Conservation (phyloP, 208 protist species). For the Tritrichomonas foetus region DNA sequence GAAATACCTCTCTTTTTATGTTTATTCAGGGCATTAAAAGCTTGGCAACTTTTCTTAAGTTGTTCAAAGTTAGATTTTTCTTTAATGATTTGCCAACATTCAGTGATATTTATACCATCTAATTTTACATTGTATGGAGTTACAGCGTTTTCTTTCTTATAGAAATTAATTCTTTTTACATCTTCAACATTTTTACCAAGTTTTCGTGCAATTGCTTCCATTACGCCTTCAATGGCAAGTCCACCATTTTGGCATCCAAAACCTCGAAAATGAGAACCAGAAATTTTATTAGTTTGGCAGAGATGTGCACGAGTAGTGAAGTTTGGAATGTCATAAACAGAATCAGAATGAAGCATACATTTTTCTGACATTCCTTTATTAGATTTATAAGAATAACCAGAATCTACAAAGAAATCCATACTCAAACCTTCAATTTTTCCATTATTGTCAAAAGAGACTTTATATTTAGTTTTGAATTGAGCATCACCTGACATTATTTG, state of each 20-base stretch:
- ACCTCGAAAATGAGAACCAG: constrained; percentile 73
- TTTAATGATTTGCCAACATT: not conserved
- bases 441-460: constrained; percentile 58
- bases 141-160: not conserved
- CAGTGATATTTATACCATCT: not conserved
- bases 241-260: constrained; percentile 72
- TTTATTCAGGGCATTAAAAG: constrained; percentile 66
- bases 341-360: constrained; percentile 69
- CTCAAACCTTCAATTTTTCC: constrained; percentile 58
- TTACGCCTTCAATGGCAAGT: constrained; percentile 60
- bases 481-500: constrained; percentile 60
- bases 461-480: constrained; percentile 64
- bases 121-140: not conserved
- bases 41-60: constrained; percentile 45
- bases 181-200: constrained; percentile 43
- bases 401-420: constrained; percentile 60
- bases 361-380: constrained; percentile 57
- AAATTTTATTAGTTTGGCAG: constrained; percentile 67
- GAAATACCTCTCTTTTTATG: constrained; percentile 73
- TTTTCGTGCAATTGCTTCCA: constrained; percentile 60
- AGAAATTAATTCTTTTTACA: constrained; percentile 43
- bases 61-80: not conserved
- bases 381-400: constrained; percentile 64
- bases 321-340: constrained; percentile 69
- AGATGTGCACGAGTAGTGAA: constrained; percentile 51